phyloP scores from a whole-genome alignment of 768 basidiomycete genomes.

The Calocybe gangraenosa region DNA sequence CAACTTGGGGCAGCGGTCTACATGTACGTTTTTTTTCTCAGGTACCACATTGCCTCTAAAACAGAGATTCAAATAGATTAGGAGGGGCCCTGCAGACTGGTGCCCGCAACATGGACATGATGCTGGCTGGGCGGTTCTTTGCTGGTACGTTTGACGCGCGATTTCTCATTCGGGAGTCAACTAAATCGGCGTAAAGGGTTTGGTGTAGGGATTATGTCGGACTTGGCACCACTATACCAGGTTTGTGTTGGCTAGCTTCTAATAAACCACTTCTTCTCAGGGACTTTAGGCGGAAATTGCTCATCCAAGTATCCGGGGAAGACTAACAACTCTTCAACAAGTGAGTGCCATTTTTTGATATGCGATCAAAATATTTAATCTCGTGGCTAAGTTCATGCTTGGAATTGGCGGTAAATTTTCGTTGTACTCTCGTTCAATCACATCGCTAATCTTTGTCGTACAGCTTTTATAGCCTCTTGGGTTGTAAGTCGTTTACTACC shows the following conservation, averaged over 20 bases:
- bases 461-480: conserved; percentile 48
- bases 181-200: conserved; percentile 20
- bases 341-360: conserved; percentile 11
- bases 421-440: background rate
- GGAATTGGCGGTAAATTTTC: conserved; percentile 36
- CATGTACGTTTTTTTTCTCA: conserved; percentile 22
- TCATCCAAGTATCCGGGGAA: conserved; percentile 51
- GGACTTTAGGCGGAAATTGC: conserved; percentile 45
- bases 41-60: background rate
- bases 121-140: conserved; percentile 48
- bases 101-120: conserved; percentile 41
- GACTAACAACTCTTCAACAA: conserved; percentile 50
- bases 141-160: conserved; percentile 27
- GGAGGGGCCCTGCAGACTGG: conserved; percentile 45
- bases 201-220: conserved; percentile 44
- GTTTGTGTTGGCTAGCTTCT: conserved; percentile 11
- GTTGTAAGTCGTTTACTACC: conserved; percentile 23
- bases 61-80: conserved; percentile 21
- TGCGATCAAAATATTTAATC: background rate
- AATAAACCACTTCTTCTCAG: background rate
- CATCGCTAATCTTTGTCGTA: conserved; percentile 6
- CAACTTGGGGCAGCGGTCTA: conserved; percentile 36
- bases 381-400: conserved; percentile 36
- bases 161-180: background rate
- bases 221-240: conserved; percentile 51